phyloP scores from a whole-genome alignment of 2,329 filamentous ascomycete species.

The Beauveria brongniartii region DNA sequence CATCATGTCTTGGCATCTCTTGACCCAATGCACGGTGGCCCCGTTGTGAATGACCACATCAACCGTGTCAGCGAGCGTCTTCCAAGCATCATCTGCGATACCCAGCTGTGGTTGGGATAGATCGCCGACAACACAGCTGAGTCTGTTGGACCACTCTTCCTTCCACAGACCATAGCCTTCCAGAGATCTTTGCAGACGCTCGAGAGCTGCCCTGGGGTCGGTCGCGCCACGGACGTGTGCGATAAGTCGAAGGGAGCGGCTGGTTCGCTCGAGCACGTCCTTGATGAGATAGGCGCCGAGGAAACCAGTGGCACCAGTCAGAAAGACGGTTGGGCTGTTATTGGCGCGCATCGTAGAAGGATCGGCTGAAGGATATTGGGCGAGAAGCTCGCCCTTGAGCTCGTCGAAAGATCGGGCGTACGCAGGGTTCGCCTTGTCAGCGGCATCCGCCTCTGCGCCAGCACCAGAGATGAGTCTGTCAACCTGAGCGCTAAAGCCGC shows the following conservation, averaged over 20 bases:
- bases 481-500: constrained; percentile 22
- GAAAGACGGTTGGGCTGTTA: constrained; percentile 53
- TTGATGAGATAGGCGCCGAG: constrained; percentile 72
- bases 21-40: constrained; percentile 73
- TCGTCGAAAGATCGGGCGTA: constrained; percentile 35
- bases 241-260: constrained; percentile 38
- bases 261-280: constrained; percentile 53
- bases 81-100: constrained; percentile 56
- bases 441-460: too few species aligned
- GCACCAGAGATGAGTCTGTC: constrained; percentile 17
- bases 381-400: constrained; percentile 20
- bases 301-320: constrained; percentile 77
- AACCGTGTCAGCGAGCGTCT: constrained; percentile 53
- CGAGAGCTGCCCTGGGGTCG: constrained; percentile 48
- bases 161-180: constrained; percentile 37
- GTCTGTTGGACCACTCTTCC: constrained; percentile 48
- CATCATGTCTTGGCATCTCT: constrained; percentile 64
- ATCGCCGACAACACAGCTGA: constrained; percentile 66
- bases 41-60: constrained; percentile 80
- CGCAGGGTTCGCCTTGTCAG: too few species aligned
- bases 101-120: constrained; percentile 66
- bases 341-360: too few species aligned
- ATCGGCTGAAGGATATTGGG: too few species aligned
- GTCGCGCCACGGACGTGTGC: constrained; percentile 64
- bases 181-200: constrained; percentile 76